Conservation (phyloP, 495 filamentous ascomycete genomes). For the Hapsidospora chrysogenum region DNA sequence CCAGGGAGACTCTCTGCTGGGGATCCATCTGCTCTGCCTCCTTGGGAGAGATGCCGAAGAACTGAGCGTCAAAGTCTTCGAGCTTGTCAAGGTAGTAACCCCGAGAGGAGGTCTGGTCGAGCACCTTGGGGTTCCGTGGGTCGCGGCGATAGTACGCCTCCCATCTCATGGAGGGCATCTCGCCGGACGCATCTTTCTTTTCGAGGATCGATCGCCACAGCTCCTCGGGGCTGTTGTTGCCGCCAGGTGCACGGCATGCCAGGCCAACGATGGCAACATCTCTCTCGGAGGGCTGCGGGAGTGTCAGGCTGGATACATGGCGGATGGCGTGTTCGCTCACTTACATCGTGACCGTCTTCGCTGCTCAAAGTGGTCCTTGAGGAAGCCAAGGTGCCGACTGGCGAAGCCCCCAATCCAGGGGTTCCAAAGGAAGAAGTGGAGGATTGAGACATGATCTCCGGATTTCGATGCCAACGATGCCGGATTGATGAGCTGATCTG, state of each 20-base stretch:
- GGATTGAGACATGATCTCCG: too few relatives aligned
- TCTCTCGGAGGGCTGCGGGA: too few relatives aligned
- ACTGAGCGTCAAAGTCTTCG: slow-evolving; percentile 16
- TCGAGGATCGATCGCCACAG: slow-evolving; percentile 17
- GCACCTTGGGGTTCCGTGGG: slow-evolving; percentile 11
- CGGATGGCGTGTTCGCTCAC: too few relatives aligned
- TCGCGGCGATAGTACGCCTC: slow-evolving; percentile 17
- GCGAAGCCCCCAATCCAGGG: too few relatives aligned
- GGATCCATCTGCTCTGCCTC: slow-evolving; percentile 18
- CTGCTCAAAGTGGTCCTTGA: too few relatives aligned
- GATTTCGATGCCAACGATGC: too few relatives aligned
- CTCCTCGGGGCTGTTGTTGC: slow-evolving; percentile 14
- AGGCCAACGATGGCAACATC: slow-evolving; percentile 16
- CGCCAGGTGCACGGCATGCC: slow-evolving; percentile 18
- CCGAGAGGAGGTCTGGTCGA: slow-evolving; percentile 8
- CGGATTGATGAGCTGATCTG: too few relatives aligned
- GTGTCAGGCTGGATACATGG: too few relatives aligned
- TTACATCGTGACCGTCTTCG: too few relatives aligned
- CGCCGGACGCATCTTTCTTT: slow-evolving; percentile 14
- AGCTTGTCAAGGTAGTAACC: slow-evolving; percentile 20
- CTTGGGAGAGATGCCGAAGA: slow-evolving; percentile 15
- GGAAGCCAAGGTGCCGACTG: too few relatives aligned
- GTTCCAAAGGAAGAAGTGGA: too few relatives aligned
- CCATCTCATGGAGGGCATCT: slow-evolving; percentile 13
- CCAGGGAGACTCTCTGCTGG: slow-evolving; percentile 17